These are phyloP conservation scores for Remersonia thermophila DNA, from an alignment of 2,329 filamentous ascomycete species.

Conservation along the genomic window DNA sequence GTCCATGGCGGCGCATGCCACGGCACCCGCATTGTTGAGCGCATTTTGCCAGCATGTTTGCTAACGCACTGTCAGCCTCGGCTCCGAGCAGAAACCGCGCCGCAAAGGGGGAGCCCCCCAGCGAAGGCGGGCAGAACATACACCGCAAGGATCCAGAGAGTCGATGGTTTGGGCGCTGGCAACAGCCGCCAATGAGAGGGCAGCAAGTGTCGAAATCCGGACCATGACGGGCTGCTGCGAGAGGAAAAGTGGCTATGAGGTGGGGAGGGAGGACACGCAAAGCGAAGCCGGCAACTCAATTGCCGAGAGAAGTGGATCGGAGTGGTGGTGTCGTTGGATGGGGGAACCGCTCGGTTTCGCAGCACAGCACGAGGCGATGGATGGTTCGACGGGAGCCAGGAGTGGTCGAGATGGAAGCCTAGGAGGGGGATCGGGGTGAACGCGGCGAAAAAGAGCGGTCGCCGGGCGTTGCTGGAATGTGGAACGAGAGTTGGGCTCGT, in stretches of 20 bases:
- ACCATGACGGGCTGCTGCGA: slow-evolving; percentile 4
- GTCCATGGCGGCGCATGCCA: slow-evolving; percentile 9
- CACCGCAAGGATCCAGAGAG: slow-evolving; percentile 11
- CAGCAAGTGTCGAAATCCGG: slow-evolving; percentile 3
- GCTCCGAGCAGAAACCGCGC: neutral
- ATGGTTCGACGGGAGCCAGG: slow-evolving; percentile 4
- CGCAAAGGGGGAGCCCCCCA: too few species aligned
- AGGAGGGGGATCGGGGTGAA: too few species aligned
- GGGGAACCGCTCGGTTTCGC: neutral
- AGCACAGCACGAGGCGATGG: neutral
- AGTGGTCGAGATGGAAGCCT: too few species aligned
- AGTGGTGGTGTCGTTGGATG: neutral
- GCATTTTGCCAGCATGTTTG: slow-evolving; percentile 10
- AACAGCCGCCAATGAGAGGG: slow-evolving; percentile 11
- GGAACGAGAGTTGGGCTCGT: slow-evolving; percentile 3
- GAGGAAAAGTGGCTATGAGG: neutral
- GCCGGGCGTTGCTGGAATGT: neutral
- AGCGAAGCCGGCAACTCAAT: neutral
- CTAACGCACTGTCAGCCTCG: slow-evolving; percentile 11
- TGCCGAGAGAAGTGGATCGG: neutral
- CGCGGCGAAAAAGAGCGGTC: too few species aligned
- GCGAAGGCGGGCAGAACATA: slow-evolving; percentile 8
- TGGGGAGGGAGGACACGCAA: too few species aligned
- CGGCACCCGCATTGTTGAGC: slow-evolving; percentile 4
- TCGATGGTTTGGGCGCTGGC: slow-evolving; percentile 11